Evolutionary conservation across 1,284 basidiomycete genomes (phyloP), one percentile per base, ranked within the genome.

Genomic region (Apiotrichum sp.): DNA sequence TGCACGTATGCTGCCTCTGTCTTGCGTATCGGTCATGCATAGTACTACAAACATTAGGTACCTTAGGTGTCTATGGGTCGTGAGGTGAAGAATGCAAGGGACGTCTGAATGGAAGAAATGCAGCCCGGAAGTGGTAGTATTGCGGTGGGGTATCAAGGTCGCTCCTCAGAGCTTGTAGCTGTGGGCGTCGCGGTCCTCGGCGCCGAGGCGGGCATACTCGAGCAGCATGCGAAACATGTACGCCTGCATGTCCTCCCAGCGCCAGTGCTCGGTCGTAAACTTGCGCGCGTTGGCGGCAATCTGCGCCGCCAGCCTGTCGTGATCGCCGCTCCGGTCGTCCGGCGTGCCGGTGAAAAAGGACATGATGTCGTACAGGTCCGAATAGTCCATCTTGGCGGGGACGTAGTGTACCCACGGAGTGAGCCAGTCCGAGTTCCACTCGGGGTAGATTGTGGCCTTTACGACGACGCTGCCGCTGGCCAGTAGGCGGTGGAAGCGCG

Each of bases 171-270:
- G 8, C 40, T 6, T n/a, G n/a, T 13, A 50, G 39, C 29, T 42
- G 48, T 33, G 31, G 1, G 38, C 48, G 4, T 41, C 39, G 48
- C 39, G 48, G 48, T 42, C 40, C 9, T 50, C 48, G 29, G 40
- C 38, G 29, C 31, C 39, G 39, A 50, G 48, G 11, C 38, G 48
- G 10, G 38, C 22, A n/a, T 58, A 72, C 68, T 72, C 70, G 22
- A 75, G 58, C 22, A 74, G 51, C 47, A 72, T 43, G 13, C 73
- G 64, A 43, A 73, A 64, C 71, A 77, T 75, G 64, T 78, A 80
- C 45, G 76, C 78, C 64, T 79, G 77, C 78, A 79, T 78, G 62
- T 80, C 78, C 57, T 78, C 76, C 74, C 72, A 76, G 47, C 80
- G 61, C 78, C 79, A 80, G 62, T 77, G 69, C 46, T 76, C 65